Evolutionary conservation across 208 protist genomes (phyloP), one percentile per base, ranked within the genome.

Genomic region (Leishmania major): DNA sequence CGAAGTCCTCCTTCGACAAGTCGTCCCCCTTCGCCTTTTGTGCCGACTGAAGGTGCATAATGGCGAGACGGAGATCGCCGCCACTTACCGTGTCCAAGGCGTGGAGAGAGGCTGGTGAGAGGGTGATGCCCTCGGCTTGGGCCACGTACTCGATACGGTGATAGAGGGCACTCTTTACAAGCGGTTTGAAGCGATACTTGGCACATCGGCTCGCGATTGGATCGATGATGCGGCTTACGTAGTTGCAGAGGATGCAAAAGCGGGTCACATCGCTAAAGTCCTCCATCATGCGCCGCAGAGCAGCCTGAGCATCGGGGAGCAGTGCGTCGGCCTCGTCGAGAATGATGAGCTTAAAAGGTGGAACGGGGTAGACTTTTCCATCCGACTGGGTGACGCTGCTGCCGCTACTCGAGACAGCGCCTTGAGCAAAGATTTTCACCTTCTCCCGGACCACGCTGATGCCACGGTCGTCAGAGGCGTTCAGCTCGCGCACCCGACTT

Each of bases 171-270:
- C 89, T 87, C 49, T 90, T 87, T 13, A 96, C 87, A 6, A 99
- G 88, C 51, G 99, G 95, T 84, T 98, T 98, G 87, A 99, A 99
- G 25, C 99, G 91, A 80, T 99, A 99, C 90, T 99, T 99, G 60
- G 99, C 99, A 87, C 99, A 99, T 25, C 99, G 93, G 71, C 99
- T 99, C 28, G 98, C 91, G 43, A 99, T 96, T 6, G 99, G 99
- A 84, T 99, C 99, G 76, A 99, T 99, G 78, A 99, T 99, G 49
- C 95, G 95, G 55, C 89, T 98, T 1, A 99, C 95, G 88, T 99
- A 99, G 91, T 99, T 99, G 90, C 99, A 99, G 49, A 99, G 93
- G 74, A 99, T 95, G 89, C 99, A 99, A 87, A 99, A 99, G 55
- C 99, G 93, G 1, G 99, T 99, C 13, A 99, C 97, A 55, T 96